Evolutionary conservation across 441 rosid species (phyloP), one percentile per base, ranked within the genome.

Genomic region (Geranium incanum): DNA sequence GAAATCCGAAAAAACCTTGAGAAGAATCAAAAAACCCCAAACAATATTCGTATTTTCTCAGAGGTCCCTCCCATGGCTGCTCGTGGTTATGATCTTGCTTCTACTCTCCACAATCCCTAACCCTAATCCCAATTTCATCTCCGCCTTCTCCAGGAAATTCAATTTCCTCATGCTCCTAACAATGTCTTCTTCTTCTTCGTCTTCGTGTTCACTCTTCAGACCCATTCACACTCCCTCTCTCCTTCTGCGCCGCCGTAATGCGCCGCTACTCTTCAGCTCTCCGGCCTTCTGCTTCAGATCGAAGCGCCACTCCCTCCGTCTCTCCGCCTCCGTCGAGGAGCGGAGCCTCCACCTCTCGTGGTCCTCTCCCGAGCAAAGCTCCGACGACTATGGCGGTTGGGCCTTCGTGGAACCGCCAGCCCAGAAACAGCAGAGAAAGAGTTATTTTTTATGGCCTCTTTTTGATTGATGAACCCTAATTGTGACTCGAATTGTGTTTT

Each of bases 311-410:
- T 77, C 63, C 37, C 43, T 60, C 21, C 83, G 83, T 70, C 76
- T 82, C 81, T 66, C 83, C 57, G 82, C 90, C 69, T 80, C 91
- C 33, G 63, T 76, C 71, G 9, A 83, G 37, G 81, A 77, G 68
- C 74, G 2, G 50, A 60, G 23, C 77, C 73, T 77, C 33, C 66
- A 62, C 59, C 78, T 84, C 79, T 85, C 98, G 45, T 86, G 93
- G 85, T 16, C 75, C 69, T 76, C 86, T 37, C 77, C 84, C 70
- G 71, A 76, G 36, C 78, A 73, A 8, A 71, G 77, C 64, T 48
- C 78, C 45, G 71, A 52, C 65, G 81, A 84, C 19, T 89, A 57
- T 69, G 88, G 85, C 65, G 98, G 95, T 3, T 93, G 98, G 98
- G 84, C 85, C 66, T 66, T 83, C 39, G 60, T 70, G 52, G 84